A percentile compares a stretch with the other conserved stretches of the same genome.
Evolutionary conservation across 2,329 filamentous ascomycete species (phyloP).

Genomic region (Bertia moriformis): DNA sequence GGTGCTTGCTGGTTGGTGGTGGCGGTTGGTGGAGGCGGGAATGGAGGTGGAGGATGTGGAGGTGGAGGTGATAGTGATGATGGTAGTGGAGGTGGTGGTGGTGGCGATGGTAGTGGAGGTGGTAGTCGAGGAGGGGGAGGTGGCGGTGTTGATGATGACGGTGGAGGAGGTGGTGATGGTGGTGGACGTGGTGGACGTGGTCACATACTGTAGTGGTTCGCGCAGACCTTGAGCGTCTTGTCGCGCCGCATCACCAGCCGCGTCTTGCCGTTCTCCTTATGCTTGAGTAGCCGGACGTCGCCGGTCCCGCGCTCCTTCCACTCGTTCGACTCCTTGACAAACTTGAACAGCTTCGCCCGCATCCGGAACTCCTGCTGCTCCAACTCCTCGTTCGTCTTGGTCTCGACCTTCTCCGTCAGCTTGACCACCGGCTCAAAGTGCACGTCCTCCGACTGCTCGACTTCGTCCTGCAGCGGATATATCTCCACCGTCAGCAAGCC

Average conservation of each 20-base stretch:
- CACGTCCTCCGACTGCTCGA: conserved; percentile 77
- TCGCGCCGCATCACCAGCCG: conserved; percentile 95
- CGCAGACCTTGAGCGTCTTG: conserved; percentile 99
- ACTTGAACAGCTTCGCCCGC: conserved; percentile 99
- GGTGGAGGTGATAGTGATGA: too few species aligned
- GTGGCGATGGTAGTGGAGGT: too few species aligned
- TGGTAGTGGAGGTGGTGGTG: too few species aligned
- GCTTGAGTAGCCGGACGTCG: conserved; percentile 90
- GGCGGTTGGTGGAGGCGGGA: too few species aligned
- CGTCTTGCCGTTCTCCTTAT: conserved; percentile 97
- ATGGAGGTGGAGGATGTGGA: too few species aligned
- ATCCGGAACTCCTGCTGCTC: conserved; percentile 99
- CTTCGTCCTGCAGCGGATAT: conserved; percentile 39
- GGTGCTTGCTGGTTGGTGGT: too few species aligned
- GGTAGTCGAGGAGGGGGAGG: not conserved
- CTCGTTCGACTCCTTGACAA: conserved; percentile 78
- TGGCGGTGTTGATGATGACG: conserved; percentile 30
- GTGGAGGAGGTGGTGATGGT: conserved; percentile 18
- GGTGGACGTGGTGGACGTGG: conserved; percentile 24
- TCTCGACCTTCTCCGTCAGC: conserved; percentile 91
- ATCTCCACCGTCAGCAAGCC: conserved; percentile 4
- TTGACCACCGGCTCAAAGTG: conserved; percentile 95
- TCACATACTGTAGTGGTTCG: conserved; percentile 94
- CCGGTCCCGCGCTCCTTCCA: conserved; percentile 99
- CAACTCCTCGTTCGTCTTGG: conserved; percentile 93